phyloP scores from a whole-genome alignment of 371 early-diverging fungal genomes.

The Mortierella sp. region DNA sequence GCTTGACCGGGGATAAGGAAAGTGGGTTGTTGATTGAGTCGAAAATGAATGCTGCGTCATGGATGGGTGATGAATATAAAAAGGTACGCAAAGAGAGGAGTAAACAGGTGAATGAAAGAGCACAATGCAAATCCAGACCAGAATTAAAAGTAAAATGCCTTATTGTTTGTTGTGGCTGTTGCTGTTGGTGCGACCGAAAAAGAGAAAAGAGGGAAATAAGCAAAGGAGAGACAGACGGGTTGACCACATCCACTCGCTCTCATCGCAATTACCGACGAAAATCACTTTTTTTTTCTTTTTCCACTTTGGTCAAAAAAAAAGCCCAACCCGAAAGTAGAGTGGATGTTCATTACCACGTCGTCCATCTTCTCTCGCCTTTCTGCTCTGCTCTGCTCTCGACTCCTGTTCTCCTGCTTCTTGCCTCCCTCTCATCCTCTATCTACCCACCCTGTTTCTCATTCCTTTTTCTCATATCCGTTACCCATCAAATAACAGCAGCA shows the following conservation, averaged over 20 bases:
- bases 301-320: no score
- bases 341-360: background rate
- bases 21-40: background rate
- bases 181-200: conserved; percentile 8
- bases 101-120: background rate
- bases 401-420: background rate
- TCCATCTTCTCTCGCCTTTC: background rate
- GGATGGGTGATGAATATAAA: background rate
- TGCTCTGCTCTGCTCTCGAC: background rate
- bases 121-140: no score
- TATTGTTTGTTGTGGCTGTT: background rate
- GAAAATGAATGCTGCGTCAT: background rate
- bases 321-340: background rate
- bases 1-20: no score
- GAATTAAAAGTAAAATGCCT: background rate
- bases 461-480: no score
- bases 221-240: background rate
- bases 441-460: background rate
- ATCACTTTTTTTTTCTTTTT: background rate
- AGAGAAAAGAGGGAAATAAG: background rate
- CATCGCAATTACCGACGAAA: conserved; percentile 1
- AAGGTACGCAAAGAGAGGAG: background rate
- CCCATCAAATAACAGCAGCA: background rate
- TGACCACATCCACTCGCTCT: background rate
- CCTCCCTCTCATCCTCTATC: background rate